These are phyloP conservation scores for Cubamyces sp. DNA, from an alignment of 768 basidiomycete species.

Conservation along the genomic window DNA sequence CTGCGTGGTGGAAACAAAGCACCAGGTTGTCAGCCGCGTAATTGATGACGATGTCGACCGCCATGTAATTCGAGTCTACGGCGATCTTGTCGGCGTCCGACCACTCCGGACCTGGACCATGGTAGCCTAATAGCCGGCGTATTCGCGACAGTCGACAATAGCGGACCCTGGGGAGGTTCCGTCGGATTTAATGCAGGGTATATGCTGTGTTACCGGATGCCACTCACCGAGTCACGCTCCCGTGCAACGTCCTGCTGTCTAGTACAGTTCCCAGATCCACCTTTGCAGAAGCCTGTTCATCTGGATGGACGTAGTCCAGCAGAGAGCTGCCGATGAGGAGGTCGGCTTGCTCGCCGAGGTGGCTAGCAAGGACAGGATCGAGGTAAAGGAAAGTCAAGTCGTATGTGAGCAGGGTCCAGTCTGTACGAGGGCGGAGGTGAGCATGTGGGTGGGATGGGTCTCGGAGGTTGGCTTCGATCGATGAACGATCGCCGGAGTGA, in stretches of 20 bases:
- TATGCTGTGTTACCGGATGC: conserved; percentile 25
- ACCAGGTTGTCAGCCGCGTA: conserved; percentile 87
- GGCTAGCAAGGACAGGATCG: conserved; percentile 75
- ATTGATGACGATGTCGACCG: conserved; percentile 88
- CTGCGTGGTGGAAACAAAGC: conserved; percentile 87
- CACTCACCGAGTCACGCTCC: conserved; percentile 76
- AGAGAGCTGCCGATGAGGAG: conserved; percentile 71
- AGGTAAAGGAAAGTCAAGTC: conserved; percentile 81
- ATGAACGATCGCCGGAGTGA: conserved; percentile 40
- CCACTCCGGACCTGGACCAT: conserved; percentile 58
- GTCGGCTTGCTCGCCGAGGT: conserved; percentile 75
- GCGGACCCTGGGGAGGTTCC: conserved; percentile 58
- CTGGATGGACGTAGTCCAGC: conserved; percentile 81
- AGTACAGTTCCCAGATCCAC: conserved; percentile 76
- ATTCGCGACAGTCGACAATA: conserved; percentile 78
- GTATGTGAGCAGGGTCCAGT: conserved; percentile 82
- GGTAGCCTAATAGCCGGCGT: conserved; percentile 71
- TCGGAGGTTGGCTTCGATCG: conserved; percentile 43
- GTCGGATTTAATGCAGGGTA: conserved; percentile 28
- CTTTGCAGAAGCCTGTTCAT: conserved; percentile 76
- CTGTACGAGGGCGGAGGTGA: conserved; percentile 44
- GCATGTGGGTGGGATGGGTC: conserved; percentile 28
- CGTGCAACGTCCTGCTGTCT: conserved; percentile 75
- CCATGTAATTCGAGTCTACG: conserved; percentile 77
- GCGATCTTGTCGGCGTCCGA: conserved; percentile 69